A percentile compares a stretch with the other conserved stretches of the same genome.
phyloP scores from a whole-genome alignment of 2,329 filamentous ascomycete genomes.

The Alternaria conjuncta region DNA sequence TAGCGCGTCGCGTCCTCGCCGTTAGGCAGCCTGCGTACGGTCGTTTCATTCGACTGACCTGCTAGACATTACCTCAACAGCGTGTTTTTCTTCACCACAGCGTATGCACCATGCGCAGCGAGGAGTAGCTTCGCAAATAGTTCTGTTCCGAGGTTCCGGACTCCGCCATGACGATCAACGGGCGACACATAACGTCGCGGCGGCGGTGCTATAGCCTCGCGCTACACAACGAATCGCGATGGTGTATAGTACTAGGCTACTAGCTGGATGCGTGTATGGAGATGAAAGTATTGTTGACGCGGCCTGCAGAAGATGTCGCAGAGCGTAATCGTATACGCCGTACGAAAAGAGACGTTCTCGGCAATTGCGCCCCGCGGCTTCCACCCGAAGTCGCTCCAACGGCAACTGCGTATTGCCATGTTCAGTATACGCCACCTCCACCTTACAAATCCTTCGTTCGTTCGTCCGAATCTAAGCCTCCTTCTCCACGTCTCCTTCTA shows the following conservation, averaged over 20 bases:
- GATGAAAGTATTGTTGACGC: background rate
- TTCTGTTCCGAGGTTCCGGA: slow-evolving; percentile 4
- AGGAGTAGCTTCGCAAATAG: background rate
- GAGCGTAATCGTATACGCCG: background rate
- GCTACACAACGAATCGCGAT: background rate
- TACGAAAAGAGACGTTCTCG: background rate
- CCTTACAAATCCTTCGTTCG: background rate
- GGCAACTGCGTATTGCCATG: background rate
- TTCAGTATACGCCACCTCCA: background rate
- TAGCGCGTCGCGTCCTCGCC: background rate
- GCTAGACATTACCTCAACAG: background rate
- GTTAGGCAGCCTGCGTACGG: background rate
- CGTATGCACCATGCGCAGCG: background rate
- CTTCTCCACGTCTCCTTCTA: background rate
- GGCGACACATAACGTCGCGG: background rate
- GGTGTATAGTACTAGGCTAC: background rate
- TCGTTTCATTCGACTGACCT: background rate
- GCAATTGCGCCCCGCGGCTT: background rate
- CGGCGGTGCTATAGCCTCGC: background rate
- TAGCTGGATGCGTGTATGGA: background rate
- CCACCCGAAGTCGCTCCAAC: background rate
- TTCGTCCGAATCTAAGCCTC: background rate
- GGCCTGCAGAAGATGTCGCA: background rate
- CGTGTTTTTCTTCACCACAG: background rate
- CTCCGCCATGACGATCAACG: background rate